Base-by-base conservation (phyloP, 2,329 filamentous ascomycete species). In the Penicillium hesseltinei region DNA sequence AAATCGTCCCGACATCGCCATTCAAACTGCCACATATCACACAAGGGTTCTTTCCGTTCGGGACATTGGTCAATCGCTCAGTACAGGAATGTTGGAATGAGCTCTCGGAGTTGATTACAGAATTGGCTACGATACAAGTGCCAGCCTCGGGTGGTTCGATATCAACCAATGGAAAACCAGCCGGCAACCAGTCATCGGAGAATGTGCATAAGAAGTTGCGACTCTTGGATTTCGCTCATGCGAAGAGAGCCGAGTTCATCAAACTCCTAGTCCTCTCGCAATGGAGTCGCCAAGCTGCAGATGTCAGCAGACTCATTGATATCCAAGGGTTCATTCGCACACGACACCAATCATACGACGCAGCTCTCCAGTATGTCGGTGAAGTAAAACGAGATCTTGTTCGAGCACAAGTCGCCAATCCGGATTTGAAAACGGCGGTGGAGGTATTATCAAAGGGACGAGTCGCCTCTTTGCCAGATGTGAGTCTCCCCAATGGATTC, bases 221-320 rank as follows among this genome's bases (percentile, higher is more conserved):
- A 36, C 74, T 97, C 52, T 75, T 96, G 58, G 85, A 89, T 43
- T 96, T 94, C 76, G 86, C 89, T 9, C 88, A 93, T 71, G 84
- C 86, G 23, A 85, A 89, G 68, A 88, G 96, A 69, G 86, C 88
- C 31, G 91, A 91, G 77, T 97, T 95, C 81, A 91, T 96, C 72
- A 97, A 99, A 77, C 84, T 92, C 8, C 81, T 97, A 21, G 91
- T 99, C 23, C 87, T 99, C 46, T 87, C 89, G 2, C 89, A 94
- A 75, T 99, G 94, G 94, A 90, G 89, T 71, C 84, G 89, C 69
- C 88, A 90, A 72, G 86, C 88, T 35, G 82, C 86, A 39, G 86
- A 89, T 65, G 90, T 97, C 65, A 89, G 88, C 77, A 91, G 89
- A 73, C 82, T 97, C 59, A 95, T 97, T 63, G 92, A 97, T 69